These are phyloP conservation scores for Dendrostoma leiphaemia DNA, from an alignment of 2,329 filamentous ascomycete genomes.

Conservation along the genomic window DNA sequence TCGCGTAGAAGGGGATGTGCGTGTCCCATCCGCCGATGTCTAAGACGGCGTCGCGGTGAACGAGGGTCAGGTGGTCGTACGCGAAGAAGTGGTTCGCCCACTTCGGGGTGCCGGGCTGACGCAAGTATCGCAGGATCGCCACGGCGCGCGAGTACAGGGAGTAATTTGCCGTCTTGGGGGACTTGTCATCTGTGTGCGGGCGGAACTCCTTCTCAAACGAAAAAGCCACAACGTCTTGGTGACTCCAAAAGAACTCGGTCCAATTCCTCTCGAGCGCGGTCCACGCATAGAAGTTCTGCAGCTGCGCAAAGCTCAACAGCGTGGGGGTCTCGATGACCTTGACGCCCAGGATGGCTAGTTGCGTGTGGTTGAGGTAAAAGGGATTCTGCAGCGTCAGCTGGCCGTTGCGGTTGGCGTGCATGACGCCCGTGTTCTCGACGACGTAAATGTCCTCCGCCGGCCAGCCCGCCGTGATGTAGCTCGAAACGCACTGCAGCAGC, in stretches of 20 bases:
- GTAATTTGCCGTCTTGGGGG: constrained; percentile 40
- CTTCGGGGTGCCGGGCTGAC: constrained; percentile 31
- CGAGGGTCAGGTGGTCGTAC: constrained; percentile 48
- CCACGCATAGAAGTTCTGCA: constrained; percentile 52
- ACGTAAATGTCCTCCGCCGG: constrained; percentile 51
- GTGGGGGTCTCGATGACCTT: constrained; percentile 48
- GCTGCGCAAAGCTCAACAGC: constrained; percentile 50
- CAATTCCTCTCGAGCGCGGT: constrained; percentile 41
- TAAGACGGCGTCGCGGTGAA: constrained; percentile 44
- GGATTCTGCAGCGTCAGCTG: constrained; percentile 48
- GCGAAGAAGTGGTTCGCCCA: constrained; percentile 51
- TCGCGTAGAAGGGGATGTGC: constrained; percentile 48
- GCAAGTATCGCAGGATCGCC: constrained; percentile 31
- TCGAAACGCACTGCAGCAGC: constrained; percentile 50
- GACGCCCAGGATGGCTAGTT: constrained; percentile 46
- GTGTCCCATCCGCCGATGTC: constrained; percentile 49
- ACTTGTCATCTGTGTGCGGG: constrained; percentile 29
- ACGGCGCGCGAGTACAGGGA: constrained; percentile 37
- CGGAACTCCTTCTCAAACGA: constrained; percentile 38
- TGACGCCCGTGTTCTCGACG: constrained; percentile 54
- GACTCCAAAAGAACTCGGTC: constrained; percentile 51
- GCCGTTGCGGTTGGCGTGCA: constrained; percentile 44
- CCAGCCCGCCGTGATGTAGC: constrained; percentile 55
- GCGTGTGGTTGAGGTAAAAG: constrained; percentile 52
- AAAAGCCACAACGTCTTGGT: constrained; percentile 50